Conservation (phyloP, 768 basidiomycete species). For the Lanmaoa rubissima region DNA sequence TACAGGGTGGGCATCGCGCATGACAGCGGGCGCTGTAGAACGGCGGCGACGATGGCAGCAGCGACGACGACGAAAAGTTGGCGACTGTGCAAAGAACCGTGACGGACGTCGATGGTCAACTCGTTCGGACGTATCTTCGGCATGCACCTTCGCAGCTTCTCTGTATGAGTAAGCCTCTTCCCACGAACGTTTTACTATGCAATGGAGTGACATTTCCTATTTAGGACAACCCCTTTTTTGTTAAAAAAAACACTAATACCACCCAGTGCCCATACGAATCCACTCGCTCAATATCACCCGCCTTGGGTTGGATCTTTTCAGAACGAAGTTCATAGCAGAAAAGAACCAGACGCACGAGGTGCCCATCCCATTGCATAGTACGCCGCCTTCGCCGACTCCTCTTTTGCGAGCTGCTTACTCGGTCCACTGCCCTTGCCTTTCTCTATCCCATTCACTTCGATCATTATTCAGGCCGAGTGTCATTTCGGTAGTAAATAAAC, state of each 20-base stretch:
- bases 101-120: conserved; percentile 12
- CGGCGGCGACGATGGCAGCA: background rate
- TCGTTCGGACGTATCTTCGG: conserved; percentile 26
- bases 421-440: conserved; percentile 65
- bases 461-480: conserved; percentile 2
- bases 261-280: too few relatives aligned
- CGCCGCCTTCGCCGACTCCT: conserved; percentile 70
- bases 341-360: conserved; percentile 30
- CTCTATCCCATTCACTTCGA: conserved; percentile 63
- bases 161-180: conserved; percentile 27
- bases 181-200: conserved; percentile 10
- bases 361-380: conserved; percentile 79
- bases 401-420: conserved; percentile 75
- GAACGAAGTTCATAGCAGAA: background rate
- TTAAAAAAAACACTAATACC: background rate
- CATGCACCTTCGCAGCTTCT: conserved; percentile 15
- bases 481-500: background rate
- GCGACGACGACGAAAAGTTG: background rate
- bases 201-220: conserved; percentile 16
- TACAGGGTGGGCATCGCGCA: conserved; percentile 28
- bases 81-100: conserved; percentile 19
- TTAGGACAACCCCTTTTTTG: conserved; percentile 12
- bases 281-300: conserved; percentile 12
- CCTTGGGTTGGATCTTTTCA: conserved; percentile 8
- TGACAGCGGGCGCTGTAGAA: conserved; percentile 11